Percentiles rank a stretch among this genome's conserved stretches.
Evolutionary conservation across 176 grass and related monocot genomes (phyloP).

Genomic region (Rhynchospora pubera): DNA sequence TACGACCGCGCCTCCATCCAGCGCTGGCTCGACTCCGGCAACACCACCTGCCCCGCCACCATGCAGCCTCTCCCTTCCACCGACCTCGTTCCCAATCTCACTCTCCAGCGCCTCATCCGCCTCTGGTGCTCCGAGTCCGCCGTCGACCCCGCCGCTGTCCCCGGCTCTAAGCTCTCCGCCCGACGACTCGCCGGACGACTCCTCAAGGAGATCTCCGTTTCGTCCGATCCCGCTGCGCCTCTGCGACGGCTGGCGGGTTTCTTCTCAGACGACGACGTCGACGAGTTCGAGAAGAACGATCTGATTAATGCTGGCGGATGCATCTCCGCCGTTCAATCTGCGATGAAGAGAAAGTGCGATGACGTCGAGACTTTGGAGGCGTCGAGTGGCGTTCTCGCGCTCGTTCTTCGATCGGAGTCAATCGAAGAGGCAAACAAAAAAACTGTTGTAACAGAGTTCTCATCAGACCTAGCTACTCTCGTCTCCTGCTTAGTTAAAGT

Average conservation of each 20-base stretch:
- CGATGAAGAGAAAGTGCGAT: slow-evolving; percentile 29
- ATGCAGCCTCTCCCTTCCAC: slow-evolving; percentile 62
- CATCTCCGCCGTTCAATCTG: slow-evolving; percentile 34
- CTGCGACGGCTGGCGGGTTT: slow-evolving; percentile 52
- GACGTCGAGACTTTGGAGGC: slow-evolving; percentile 22
- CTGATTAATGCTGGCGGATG: slow-evolving; percentile 40
- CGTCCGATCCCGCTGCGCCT: slow-evolving; percentile 20
- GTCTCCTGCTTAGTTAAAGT: slow-evolving; percentile 44
- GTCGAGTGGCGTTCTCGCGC: slow-evolving; percentile 39
- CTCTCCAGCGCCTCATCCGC: slow-evolving; percentile 66
- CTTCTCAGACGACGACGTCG: slow-evolving; percentile 53
- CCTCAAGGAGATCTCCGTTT: slow-evolving; percentile 27
- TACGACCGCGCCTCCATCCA: slow-evolving; percentile 94
- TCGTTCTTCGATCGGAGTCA: slow-evolving; percentile 38
- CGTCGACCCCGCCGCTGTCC: slow-evolving; percentile 12
- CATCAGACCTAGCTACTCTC: slow-evolving; percentile 21
- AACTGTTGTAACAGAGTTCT: slow-evolving; percentile 29
- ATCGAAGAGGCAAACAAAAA: slow-evolving; percentile 56
- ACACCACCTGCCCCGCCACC: slow-evolving; percentile 87
- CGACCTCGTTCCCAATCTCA: slow-evolving; percentile 67
- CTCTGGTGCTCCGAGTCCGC: slow-evolving; percentile 57
- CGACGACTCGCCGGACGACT: slow-evolving; percentile 24
- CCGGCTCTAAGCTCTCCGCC: slow-evolving; percentile 15
- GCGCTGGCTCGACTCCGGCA: slow-evolving; percentile 79
- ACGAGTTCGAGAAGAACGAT: slow-evolving; percentile 81